Evolutionary conservation across 108 stramenopile genomes (phyloP).

Genomic region (Nitzschia sp.): DNA sequence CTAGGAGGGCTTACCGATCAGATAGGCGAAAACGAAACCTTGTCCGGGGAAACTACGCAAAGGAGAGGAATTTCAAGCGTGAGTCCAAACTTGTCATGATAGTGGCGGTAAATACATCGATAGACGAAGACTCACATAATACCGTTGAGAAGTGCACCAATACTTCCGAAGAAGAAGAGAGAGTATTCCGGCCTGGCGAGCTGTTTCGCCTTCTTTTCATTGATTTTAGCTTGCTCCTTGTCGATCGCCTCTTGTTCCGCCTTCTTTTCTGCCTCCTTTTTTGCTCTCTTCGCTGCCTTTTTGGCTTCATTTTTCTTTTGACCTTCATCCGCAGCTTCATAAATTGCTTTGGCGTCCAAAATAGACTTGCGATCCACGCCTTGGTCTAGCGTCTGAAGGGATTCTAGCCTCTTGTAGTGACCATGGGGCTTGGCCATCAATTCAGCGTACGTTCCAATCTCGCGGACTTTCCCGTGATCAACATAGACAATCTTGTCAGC

Average conservation of each 20-base stretch:
- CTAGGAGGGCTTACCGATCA: conserved; percentile 54
- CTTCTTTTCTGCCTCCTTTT: conserved; percentile 1
- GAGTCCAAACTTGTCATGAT: no score
- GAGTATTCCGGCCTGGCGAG: conserved; percentile 37
- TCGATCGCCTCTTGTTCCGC: not conserved
- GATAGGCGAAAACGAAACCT: conserved; percentile 55
- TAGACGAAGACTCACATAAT: conserved; percentile 35
- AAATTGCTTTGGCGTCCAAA: conserved; percentile 1
- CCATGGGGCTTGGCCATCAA: conserved; percentile 56
- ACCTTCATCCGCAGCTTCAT: conserved; percentile 36
- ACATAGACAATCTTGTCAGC: conserved; percentile 88
- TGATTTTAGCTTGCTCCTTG: conserved; percentile 18
- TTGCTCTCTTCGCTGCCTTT: conserved; percentile 23
- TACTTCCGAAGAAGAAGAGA: conserved; percentile 37
- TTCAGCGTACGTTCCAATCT: conserved; percentile 82
- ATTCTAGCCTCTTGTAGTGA: conserved; percentile 53
- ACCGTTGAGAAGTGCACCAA: conserved; percentile 58
- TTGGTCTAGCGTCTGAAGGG: conserved; percentile 39
- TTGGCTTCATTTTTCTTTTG: conserved; percentile 35
- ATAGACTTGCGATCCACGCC: not conserved
- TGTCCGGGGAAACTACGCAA: conserved; percentile 56
- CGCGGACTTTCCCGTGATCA: conserved; percentile 56
- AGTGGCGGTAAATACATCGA: no score
- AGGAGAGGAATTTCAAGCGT: no score
- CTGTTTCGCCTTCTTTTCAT: conserved; percentile 30